phyloP scores from a whole-genome alignment of 306 rosid species.

The Castanea mollissima region DNA sequence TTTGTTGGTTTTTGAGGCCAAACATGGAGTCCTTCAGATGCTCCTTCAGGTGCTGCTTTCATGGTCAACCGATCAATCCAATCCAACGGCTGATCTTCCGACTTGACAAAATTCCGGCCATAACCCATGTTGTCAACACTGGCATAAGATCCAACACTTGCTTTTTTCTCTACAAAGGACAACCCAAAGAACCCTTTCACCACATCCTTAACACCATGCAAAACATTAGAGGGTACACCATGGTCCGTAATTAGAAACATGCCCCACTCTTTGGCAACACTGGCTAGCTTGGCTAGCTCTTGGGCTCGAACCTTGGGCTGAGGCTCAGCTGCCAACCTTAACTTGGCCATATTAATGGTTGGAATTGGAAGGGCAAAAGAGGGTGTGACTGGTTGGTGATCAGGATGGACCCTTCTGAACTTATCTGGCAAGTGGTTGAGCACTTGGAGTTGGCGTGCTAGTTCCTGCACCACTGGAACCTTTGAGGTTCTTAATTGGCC shows the following conservation, averaged over 20 bases:
- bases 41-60: slow-evolving; percentile 1
- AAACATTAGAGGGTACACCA: not conserved
- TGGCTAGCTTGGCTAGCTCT: slow-evolving; percentile 12
- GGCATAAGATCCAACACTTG: slow-evolving; percentile 1
- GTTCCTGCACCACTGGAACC: slow-evolving; percentile 15
- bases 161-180: slow-evolving; percentile 11
- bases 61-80: slow-evolving; percentile 22
- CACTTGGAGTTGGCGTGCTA: slow-evolving; percentile 8
- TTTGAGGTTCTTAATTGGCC: not conserved
- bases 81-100: slow-evolving; percentile 17
- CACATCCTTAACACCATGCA: not conserved
- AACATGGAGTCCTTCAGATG: slow-evolving; percentile 1
- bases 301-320: not conserved
- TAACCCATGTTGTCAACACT: slow-evolving; percentile 11
- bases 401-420: not conserved
- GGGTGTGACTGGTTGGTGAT: not conserved
- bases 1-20: slow-evolving; percentile 15
- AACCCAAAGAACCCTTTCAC: slow-evolving; percentile 9
- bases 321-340: not conserved
- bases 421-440: not conserved
- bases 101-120: slow-evolving; percentile 12
- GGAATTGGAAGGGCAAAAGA: not conserved
- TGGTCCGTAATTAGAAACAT: not conserved
- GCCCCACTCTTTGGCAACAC: not conserved
- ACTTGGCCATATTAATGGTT: not conserved